A percentile compares a stretch with the other conserved stretches of the same genome.
phyloP scores from a whole-genome alignment of 2,329 filamentous ascomycete species.

The Neopestalotiopsis sp. region DNA sequence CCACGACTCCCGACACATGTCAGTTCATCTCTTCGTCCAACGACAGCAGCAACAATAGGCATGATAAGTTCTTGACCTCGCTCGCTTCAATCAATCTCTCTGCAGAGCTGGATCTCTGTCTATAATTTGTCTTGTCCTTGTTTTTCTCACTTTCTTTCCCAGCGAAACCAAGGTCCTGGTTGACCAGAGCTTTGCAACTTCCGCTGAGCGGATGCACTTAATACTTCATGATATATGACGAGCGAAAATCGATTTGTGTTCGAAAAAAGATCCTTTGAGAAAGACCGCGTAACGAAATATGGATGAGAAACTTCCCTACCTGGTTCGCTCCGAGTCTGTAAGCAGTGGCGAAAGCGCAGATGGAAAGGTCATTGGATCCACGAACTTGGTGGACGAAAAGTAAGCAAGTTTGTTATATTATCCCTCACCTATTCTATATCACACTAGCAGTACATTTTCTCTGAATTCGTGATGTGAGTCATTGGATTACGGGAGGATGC shows the following conservation, averaged over 20 bases:
- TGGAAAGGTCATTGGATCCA: conserved; percentile 13
- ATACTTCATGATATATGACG: not conserved
- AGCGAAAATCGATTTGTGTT: not conserved
- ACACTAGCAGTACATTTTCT: too few species aligned
- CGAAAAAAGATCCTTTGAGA: not conserved
- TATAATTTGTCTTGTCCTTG: too few species aligned
- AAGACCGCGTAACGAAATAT: not conserved
- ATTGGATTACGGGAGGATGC: too few species aligned
- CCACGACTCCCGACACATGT: not conserved
- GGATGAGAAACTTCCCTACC: conserved; percentile 13
- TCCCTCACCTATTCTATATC: too few species aligned
- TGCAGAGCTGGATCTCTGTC: conserved; percentile 5
- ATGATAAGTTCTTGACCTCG: not conserved
- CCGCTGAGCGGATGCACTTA: conserved; percentile 10
- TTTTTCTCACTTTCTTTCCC: too few species aligned
- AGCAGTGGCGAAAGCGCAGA: not conserved
- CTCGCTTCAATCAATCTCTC: not conserved
- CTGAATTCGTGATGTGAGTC: too few species aligned
- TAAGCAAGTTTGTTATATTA: too few species aligned
- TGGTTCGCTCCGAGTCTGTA: conserved; percentile 12
- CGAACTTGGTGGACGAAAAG: conserved; percentile 15
- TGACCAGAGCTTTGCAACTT: not conserved
- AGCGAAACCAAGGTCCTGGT: not conserved
- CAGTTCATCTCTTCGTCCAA: not conserved
- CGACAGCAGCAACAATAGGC: not conserved